Percentiles rank a stretch among this genome's conserved stretches.
These are phyloP conservation scores for Mucor ambiguus DNA, from an alignment of 371 early-diverging fungal species.

Conservation along the genomic window DNA sequence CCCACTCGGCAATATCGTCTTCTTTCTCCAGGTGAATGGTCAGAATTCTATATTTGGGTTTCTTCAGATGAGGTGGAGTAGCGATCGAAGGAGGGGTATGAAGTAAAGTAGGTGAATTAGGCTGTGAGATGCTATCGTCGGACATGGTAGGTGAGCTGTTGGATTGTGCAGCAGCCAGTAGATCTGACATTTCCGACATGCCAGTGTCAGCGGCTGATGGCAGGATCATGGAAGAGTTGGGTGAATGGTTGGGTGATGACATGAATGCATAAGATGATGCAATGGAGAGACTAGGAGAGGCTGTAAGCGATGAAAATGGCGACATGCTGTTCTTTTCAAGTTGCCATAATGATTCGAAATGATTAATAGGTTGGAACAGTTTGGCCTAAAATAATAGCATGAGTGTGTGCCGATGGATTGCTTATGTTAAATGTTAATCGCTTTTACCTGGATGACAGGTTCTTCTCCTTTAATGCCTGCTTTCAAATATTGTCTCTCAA, in stretches of 20 bases:
- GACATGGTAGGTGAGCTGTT: slow-evolving; percentile 37
- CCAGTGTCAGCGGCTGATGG: slow-evolving; percentile 42
- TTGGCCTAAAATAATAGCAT: slow-evolving; percentile 34
- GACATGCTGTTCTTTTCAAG: slow-evolving; percentile 47
- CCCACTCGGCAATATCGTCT: slow-evolving; percentile 30
- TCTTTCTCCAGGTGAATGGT: slow-evolving; percentile 56
- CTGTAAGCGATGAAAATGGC: slow-evolving; percentile 52
- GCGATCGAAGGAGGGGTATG: slow-evolving; percentile 36
- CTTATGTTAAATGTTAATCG: background rate
- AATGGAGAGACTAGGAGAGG: slow-evolving; percentile 55
- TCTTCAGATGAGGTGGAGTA: slow-evolving; percentile 31
- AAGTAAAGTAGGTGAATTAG: slow-evolving; percentile 39
- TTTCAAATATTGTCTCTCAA: slow-evolving; percentile 43
- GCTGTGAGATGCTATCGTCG: slow-evolving; percentile 34
- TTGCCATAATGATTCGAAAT: slow-evolving; percentile 54
- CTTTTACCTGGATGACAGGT: slow-evolving; percentile 46
- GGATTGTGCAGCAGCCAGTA: slow-evolving; percentile 34
- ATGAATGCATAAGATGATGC: slow-evolving; percentile 61
- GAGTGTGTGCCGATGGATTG: background rate
- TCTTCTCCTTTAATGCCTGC: slow-evolving; percentile 52
- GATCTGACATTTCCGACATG: slow-evolving; percentile 37
- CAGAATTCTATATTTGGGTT: slow-evolving; percentile 44
- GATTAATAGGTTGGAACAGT: slow-evolving; percentile 49
- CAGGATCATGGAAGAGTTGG: slow-evolving; percentile 49
- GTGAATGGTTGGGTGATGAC: slow-evolving; percentile 50